Percentiles rank a stretch among this genome's conserved stretches.
phyloP scores from a whole-genome alignment of 73 alveolate species.

The Tetrahymena malaccensis region DNA sequence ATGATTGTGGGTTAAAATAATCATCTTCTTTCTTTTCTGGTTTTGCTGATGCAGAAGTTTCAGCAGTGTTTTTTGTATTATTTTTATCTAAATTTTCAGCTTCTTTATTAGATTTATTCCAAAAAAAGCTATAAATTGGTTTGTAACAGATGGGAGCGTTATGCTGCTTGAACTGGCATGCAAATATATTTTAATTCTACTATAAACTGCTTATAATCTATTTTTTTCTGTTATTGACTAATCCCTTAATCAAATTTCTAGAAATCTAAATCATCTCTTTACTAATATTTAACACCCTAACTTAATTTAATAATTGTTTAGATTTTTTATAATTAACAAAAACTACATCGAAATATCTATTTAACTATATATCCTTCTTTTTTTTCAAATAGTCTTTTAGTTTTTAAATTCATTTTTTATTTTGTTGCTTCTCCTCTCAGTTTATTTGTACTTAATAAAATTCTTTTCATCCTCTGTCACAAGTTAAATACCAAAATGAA shows the following conservation, averaged over 20 bases:
- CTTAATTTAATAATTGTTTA: not conserved
- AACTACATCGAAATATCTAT: not conserved
- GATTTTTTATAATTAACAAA: not conserved
- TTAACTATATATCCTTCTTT: not conserved
- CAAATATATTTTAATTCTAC: not conserved
- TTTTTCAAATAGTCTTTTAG: not conserved
- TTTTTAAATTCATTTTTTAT: not conserved
- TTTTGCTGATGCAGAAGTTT: not conserved
- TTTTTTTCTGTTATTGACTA: not conserved
- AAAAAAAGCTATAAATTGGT: not conserved
- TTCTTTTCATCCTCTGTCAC: not conserved
- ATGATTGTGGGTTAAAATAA: constrained; percentile 11
- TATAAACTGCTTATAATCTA: not conserved
- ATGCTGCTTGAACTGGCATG: not conserved
- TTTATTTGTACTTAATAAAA: not conserved
- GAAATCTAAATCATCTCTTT: not conserved
- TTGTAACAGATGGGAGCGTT: not conserved
- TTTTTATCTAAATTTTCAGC: not conserved
- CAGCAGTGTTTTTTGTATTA: not conserved
- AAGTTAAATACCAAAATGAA: too few relatives aligned
- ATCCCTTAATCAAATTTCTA: not conserved
- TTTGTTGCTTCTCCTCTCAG: not conserved
- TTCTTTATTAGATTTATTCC: not conserved
- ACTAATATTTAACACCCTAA: not conserved
- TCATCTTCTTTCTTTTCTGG: not conserved